Evolutionary conservation across 306 rosid genomes (phyloP).

Genomic region (Cucurbita maxima): DNA sequence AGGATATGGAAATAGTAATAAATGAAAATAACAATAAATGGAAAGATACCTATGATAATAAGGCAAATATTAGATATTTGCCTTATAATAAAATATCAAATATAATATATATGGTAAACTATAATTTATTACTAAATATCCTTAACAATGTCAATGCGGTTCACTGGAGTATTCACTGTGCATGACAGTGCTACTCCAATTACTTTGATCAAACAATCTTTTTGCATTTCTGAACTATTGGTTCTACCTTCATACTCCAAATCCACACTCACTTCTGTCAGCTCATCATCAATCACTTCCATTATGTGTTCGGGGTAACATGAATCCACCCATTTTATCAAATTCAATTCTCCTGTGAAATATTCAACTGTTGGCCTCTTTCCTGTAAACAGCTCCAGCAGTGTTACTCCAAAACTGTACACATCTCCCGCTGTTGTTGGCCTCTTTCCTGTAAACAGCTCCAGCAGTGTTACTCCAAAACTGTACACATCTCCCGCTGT

Average conservation of each 20-base stretch:
- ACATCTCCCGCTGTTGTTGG: constrained; percentile 59
- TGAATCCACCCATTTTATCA: constrained; percentile 43
- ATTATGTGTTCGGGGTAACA: constrained; percentile 18
- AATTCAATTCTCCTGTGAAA: constrained; percentile 33
- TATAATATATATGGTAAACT: no score
- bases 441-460: constrained; percentile 42
- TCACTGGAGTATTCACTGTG: constrained; percentile 26
- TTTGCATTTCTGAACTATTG: background rate
- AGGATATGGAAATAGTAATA: no score
- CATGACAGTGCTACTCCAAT: constrained; percentile 45
- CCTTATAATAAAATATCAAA: no score
- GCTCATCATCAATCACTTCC: constrained; percentile 35
- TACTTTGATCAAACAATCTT: constrained; percentile 22
- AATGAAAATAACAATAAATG: no score
- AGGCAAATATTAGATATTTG: no score
- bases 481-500: constrained; percentile 63
- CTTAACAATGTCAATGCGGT: constrained; percentile 38
- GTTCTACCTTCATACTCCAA: background rate
- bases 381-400: constrained; percentile 45
- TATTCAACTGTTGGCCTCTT: constrained; percentile 42
- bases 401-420: constrained; percentile 52
- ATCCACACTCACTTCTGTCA: constrained; percentile 4
- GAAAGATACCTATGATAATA: no score
- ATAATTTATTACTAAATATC: no score
- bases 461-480: constrained; percentile 45